Base-by-base conservation (phyloP, 2,329 filamentous ascomycete genomes). In the Alternaria infectoria region DNA sequence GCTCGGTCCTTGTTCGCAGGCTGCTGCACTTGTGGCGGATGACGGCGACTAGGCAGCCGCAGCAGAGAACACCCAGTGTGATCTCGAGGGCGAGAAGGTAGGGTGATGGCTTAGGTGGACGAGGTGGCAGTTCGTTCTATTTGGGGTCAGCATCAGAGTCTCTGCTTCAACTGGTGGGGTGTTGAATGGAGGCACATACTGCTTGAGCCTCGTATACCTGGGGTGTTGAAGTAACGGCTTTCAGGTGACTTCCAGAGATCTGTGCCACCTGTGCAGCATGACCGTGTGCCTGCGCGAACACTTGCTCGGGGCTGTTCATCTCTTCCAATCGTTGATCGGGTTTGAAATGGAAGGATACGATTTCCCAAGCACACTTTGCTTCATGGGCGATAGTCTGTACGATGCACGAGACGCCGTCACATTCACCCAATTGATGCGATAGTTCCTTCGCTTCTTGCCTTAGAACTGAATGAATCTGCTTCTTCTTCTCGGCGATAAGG, bases 1-100 rank as follows among this genome's bases (percentile, higher is more conserved):
- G 81, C 61, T 88, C 86, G 12, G 83, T 84, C 61, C 83, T 82
- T 28, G 81, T 82, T 30, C 85, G 83, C 23, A 82, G 80, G 55
- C 83, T 83, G 67, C 83, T 82, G 64, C 82, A 87, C 65, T 83
- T 83, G 60, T 81, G 78, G 23, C 80, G 81, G 58, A 86, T 79
- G 45, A 83, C 77, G 6, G 79, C 74, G 67, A 84, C 77, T 3
- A 85, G 68, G 36, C 81, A 81, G 32, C 79, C 77, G 25, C 84
- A 81, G 57, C 84, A 81, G 19, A 85, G 72, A 6, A 83, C 63
- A 28, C 80, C 74, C 4, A 83, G 71, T 12, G 87, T 76, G n/a
- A 82, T 74, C 44, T 83, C 77, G 4, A 86, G 71, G 4, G 80
- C 80, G 15, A 81, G 74, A 10, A 83, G 66, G 51, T 82, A 75